These are phyloP conservation scores for Solanum bulbocastanum DNA, from an alignment of 257 asterid genomes.

Conservation along the genomic window DNA sequence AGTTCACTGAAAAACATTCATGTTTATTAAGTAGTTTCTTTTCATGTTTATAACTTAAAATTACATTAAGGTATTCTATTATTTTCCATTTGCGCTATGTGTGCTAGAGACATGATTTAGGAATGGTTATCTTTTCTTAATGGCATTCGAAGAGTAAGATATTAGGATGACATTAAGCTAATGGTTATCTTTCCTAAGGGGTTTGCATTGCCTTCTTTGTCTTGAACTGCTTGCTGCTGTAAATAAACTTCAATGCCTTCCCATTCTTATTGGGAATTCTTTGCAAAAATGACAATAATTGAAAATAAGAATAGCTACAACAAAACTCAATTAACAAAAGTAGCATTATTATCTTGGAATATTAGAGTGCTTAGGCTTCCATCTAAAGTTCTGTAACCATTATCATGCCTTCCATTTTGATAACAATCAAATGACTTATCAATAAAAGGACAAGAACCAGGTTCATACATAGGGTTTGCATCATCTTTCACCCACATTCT, in stretches of 20 bases:
- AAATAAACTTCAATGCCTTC: conserved; percentile 79
- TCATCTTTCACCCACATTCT: conserved; percentile 85
- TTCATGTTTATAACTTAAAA: too few species aligned
- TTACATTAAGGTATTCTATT: too few species aligned
- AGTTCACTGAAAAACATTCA: too few species aligned
- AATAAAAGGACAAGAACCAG: conserved; percentile 67
- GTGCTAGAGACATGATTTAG: too few species aligned
- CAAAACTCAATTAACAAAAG: background rate
- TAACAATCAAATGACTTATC: conserved; percentile 73
- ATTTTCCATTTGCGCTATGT: too few species aligned
- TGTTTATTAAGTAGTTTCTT: too few species aligned
- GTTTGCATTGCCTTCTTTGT: conserved; percentile 85
- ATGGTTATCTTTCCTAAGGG: conserved; percentile 1
- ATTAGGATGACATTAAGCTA: too few species aligned
- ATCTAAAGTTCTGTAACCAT: conserved; percentile 61
- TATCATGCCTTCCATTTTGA: conserved; percentile 66
- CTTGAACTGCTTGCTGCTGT: conserved; percentile 76
- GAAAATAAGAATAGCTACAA: background rate
- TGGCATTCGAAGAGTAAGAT: too few species aligned
- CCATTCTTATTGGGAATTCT: conserved; percentile 65
- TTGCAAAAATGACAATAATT: conserved; percentile 19
- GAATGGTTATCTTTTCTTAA: too few species aligned
- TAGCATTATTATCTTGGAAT: conserved; percentile 48
- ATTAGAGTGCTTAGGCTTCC: conserved; percentile 69
- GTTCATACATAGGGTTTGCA: conserved; percentile 57